A percentile compares a stretch with the other conserved stretches of the same genome.
Conservation (phyloP, 1,284 basidiomycete genomes). For the Tylopilus sp. region DNA sequence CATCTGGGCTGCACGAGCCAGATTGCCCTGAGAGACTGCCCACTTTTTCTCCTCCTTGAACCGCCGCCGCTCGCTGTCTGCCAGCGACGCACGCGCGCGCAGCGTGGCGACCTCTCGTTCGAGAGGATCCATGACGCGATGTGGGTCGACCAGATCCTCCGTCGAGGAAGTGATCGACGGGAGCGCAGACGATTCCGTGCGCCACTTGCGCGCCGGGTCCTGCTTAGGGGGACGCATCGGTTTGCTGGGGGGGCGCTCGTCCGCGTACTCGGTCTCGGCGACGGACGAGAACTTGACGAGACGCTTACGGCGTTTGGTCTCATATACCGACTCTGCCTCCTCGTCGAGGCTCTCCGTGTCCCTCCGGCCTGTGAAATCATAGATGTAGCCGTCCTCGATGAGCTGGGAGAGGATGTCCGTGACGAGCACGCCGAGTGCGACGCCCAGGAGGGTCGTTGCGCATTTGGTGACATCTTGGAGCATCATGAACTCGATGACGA, state of each 20-base stretch:
- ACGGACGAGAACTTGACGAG: constrained; percentile 32
- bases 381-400: constrained; percentile 44
- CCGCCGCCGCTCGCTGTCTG: constrained; percentile 72
- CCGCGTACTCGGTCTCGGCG: constrained; percentile 22
- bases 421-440: constrained; percentile 57
- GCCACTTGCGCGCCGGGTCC: constrained; percentile 32
- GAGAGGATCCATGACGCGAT: constrained; percentile 53
- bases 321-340: constrained; percentile 13
- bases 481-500: constrained; percentile 54
- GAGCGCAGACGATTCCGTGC: constrained; percentile 22
- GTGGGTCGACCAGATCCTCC: constrained; percentile 55
- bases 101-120: constrained; percentile 68
- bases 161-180: constrained; percentile 51
- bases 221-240: constrained; percentile 30
- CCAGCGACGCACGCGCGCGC: constrained; percentile 67
- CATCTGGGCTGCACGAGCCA: constrained; percentile 67
- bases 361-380: constrained; percentile 8
- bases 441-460: constrained; percentile 55
- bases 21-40: constrained; percentile 71
- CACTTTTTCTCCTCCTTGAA: constrained; percentile 81
- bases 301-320: constrained; percentile 27
- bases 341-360: constrained; percentile 25
- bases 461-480: constrained; percentile 49
- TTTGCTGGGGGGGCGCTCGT: constrained; percentile 11
- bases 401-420: constrained; percentile 63